Evolutionary conservation across 2,329 filamentous ascomycete species (phyloP), one percentile per base, ranked within the genome.

Genomic region (Penicillium aurantiogriseum): DNA sequence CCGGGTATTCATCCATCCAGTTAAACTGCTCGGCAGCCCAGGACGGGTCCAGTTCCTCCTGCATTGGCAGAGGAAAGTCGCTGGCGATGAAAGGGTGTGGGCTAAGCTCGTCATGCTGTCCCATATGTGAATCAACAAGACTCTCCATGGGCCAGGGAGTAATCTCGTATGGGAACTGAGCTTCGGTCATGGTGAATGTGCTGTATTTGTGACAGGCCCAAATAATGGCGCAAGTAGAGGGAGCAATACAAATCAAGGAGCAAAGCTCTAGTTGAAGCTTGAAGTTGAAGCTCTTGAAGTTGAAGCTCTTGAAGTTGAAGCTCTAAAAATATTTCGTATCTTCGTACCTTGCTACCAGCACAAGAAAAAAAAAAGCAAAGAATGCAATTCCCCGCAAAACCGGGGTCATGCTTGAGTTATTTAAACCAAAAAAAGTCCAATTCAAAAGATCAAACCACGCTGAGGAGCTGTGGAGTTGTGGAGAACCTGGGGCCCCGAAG

Each of bases 401-500:
- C 5, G 39, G 56, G 56, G 56, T 4, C 39, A 55, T 58, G 10
- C 13, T 33, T 3, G 5, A 40, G 15, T 29, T 47, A 53, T 55
- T 57, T 55, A 31, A 54, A 49, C 7, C 9, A 13, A 36, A 51
- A 39, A n/a, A 23, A 50, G 15, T 9, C 15, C 21, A 23, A 6
- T n/a, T 9, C 11, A 11, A 19, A 11, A 19, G 7, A 36, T 46
- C 21, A 21, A 17, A 10, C 9, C 31, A 27, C 8, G 25, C n/a
- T 52, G 39, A 15, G 17, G 23, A 54, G 33, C 29, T 52, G 50
- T 17, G 21, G 36, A 54, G 25, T 29, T 46, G 38, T 25, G 56
- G 56, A 55, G 56, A 56, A 58, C n/a, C 36, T 39, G 51, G 33
- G 36, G 54, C 38, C 29, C 11, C 29, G 11, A 42, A 53, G 49